Conservation (phyloP, 2,329 filamentous ascomycete species). For the Fusarium palustre region DNA sequence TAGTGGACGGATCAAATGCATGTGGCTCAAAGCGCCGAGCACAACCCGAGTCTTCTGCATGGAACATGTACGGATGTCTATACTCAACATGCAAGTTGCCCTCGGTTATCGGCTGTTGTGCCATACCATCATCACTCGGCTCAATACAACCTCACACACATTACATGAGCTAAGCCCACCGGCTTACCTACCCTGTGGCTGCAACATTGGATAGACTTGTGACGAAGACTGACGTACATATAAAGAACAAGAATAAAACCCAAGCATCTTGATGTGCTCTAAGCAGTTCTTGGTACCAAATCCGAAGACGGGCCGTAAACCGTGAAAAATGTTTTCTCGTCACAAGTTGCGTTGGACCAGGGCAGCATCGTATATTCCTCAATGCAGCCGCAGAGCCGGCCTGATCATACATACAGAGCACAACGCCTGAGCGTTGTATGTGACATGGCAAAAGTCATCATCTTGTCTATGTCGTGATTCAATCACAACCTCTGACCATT, state of each 20-base stretch:
- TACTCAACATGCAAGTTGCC: not conserved
- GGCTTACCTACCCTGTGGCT: slow-evolving; percentile 21
- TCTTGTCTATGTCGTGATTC: not conserved
- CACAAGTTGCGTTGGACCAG: not conserved
- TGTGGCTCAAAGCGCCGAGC: slow-evolving; percentile 32
- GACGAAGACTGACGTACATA: not conserved
- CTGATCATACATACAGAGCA: not conserved
- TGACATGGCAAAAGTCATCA: not conserved
- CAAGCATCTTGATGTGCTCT: slow-evolving; percentile 15
- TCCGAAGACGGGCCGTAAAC: slow-evolving; percentile 40
- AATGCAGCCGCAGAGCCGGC: slow-evolving; percentile 18
- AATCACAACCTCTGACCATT: not conserved
- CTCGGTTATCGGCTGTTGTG: slow-evolving; percentile 23
- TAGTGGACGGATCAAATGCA: slow-evolving; percentile 34
- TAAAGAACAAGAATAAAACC: slow-evolving; percentile 17
- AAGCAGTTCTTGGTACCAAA: slow-evolving; percentile 29
- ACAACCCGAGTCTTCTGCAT: slow-evolving; percentile 8
- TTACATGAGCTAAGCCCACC: not conserved
- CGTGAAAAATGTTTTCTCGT: not conserved
- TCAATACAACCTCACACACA: not conserved
- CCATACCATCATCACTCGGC: slow-evolving; percentile 2
- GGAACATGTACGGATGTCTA: not conserved
- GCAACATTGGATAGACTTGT: slow-evolving; percentile 3
- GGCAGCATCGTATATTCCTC: slow-evolving; percentile 9
- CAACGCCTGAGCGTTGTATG: not conserved